Conservation (phyloP, 495 filamentous ascomycete genomes). For the Talaromyces borbonicus region DNA sequence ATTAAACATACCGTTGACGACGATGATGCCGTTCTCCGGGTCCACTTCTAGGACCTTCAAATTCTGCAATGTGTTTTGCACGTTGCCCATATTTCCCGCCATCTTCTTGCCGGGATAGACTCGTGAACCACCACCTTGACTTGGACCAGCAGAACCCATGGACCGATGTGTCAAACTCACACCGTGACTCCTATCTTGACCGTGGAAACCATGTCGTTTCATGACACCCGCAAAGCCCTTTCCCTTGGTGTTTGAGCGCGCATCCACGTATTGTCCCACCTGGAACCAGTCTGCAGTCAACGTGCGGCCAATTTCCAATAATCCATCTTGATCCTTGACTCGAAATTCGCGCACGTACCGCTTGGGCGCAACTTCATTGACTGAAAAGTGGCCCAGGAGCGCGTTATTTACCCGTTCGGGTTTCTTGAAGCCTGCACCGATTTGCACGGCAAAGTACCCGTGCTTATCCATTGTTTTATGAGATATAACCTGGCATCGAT, state of each 20-base stretch:
- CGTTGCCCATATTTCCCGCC: slow-evolving; percentile 87
- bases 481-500: slow-evolving; percentile 77
- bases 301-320: slow-evolving; percentile 60
- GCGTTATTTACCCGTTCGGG: slow-evolving; percentile 67
- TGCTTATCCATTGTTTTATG: slow-evolving; percentile 72
- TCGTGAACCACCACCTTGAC: slow-evolving; percentile 83
- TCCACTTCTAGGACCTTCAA: slow-evolving; percentile 82
- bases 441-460: slow-evolving; percentile 87
- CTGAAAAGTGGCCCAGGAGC: slow-evolving; percentile 76
- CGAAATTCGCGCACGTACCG: slow-evolving; percentile 74
- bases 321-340: slow-evolving; percentile 58
- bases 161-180: slow-evolving; percentile 84
- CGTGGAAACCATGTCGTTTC: slow-evolving; percentile 83
- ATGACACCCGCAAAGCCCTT: slow-evolving; percentile 95
- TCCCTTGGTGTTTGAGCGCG: slow-evolving; percentile 64
- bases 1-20: slow-evolving; percentile 60
- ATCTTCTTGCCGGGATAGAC: slow-evolving; percentile 96
- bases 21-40: slow-evolving; percentile 70
- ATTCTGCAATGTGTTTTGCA: slow-evolving; percentile 81
- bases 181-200: slow-evolving; percentile 89
- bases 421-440: slow-evolving; percentile 71
- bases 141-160: slow-evolving; percentile 77
- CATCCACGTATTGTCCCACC: slow-evolving; percentile 85
- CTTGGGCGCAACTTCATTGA: slow-evolving; percentile 70
- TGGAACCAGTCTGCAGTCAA: slow-evolving; percentile 80